Evolutionary conservation across 2,329 filamentous ascomycete genomes (phyloP).

Genomic region (Diaporthe citrichinensis): DNA sequence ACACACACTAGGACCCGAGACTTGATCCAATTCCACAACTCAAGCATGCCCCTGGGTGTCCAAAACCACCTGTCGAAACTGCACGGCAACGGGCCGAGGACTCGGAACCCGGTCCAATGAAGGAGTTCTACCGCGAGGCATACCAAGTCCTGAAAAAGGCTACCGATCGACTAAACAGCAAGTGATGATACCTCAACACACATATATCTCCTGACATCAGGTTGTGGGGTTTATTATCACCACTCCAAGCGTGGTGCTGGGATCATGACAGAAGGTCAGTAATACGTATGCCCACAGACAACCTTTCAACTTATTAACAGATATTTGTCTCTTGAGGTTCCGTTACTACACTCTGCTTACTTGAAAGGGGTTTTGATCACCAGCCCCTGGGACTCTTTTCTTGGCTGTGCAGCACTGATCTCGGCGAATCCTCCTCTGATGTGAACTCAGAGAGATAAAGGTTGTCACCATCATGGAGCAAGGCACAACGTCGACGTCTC

Average conservation of each 20-base stretch:
- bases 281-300: no score
- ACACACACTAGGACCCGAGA: not conserved
- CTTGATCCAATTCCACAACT: not conserved
- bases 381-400: not conserved
- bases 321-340: not conserved
- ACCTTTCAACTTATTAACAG: no score
- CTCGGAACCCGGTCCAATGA: not conserved
- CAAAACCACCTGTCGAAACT: not conserved
- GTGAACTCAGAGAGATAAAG: not conserved
- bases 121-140: not conserved
- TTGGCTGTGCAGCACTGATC: not conserved
- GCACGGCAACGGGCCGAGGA: not conserved
- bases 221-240: not conserved
- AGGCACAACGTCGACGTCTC: not conserved
- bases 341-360: not conserved
- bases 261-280: not conserved
- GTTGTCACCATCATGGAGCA: not conserved
- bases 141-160: not conserved
- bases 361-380: not conserved
- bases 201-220: not conserved
- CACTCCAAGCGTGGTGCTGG: not conserved
- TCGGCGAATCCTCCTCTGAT: not conserved
- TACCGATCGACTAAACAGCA: not conserved
- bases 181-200: not conserved
- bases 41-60: not conserved